Evolutionary conservation across 768 basidiomycete genomes (phyloP).

Genomic region (Podaxis sp.): DNA sequence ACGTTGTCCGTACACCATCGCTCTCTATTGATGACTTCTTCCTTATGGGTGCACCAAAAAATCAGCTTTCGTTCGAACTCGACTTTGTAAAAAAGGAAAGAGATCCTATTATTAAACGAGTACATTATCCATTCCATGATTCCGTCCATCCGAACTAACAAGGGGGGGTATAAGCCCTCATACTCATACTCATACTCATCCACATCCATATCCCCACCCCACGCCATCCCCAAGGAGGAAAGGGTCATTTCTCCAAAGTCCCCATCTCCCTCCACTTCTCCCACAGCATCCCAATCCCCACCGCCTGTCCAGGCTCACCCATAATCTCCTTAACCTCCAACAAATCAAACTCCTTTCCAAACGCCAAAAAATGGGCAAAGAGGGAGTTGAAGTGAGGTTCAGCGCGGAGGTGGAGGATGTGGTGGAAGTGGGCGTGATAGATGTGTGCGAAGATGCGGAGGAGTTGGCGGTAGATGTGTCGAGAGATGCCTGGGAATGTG

Average conservation of each 20-base stretch:
- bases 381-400: conserved; percentile 97
- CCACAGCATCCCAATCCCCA: conserved; percentile 79
- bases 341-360: conserved; percentile 91
- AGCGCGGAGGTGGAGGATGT: conserved; percentile 88
- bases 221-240: too few species aligned
- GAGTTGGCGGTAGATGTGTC: conserved; percentile 95
- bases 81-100: too few species aligned
- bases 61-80: too few species aligned
- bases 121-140: background rate
- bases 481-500: conserved; percentile 85
- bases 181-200: background rate
- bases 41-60: too few species aligned
- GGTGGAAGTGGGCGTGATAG: conserved; percentile 91
- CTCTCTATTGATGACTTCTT: too few species aligned
- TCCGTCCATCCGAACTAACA: conserved; percentile 8
- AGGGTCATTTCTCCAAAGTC: conserved; percentile 35
- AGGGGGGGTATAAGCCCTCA: background rate
- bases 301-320: conserved; percentile 57
- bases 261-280: conserved; percentile 92
- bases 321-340: conserved; percentile 87
- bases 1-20: too few species aligned
- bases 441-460: conserved; percentile 97
- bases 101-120: background rate
- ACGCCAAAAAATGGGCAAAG: conserved; percentile 97
- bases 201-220: too few species aligned